phyloP scores from a whole-genome alignment of 768 basidiomycete genomes.

The Chalciporus pseudorubinellus region DNA sequence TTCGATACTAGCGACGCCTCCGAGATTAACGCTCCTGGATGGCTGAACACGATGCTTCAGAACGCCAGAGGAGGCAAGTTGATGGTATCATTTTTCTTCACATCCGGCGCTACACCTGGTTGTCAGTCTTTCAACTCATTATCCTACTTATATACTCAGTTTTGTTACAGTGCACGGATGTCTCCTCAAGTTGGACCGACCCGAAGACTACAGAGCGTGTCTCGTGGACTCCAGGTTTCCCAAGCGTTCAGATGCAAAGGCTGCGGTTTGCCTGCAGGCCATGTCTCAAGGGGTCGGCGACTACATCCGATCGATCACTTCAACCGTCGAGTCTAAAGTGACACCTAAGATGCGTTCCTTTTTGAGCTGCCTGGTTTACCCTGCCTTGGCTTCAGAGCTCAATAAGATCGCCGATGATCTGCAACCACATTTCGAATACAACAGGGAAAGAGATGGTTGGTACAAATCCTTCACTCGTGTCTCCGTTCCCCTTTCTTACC shows the following conservation, averaged over 20 bases:
- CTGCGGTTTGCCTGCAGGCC: slow-evolving; percentile 62
- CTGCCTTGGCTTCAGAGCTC: slow-evolving; percentile 45
- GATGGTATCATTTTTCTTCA: slow-evolving; percentile 43
- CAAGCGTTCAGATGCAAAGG: slow-evolving; percentile 65
- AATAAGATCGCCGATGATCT: slow-evolving; percentile 39
- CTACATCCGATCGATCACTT: slow-evolving; percentile 48
- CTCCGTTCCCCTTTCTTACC: background rate
- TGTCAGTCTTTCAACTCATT: slow-evolving; percentile 37
- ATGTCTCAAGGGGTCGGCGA: slow-evolving; percentile 60
- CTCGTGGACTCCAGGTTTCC: slow-evolving; percentile 62
- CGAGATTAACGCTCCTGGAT: slow-evolving; percentile 54
- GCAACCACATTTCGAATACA: slow-evolving; percentile 40
- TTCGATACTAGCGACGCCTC: slow-evolving; percentile 44
- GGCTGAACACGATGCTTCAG: slow-evolving; percentile 52
- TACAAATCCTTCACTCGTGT: background rate
- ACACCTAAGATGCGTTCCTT: slow-evolving; percentile 44
- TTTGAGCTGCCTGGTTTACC: slow-evolving; percentile 44
- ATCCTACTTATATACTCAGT: slow-evolving; percentile 4
- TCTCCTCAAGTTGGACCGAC: slow-evolving; percentile 56
- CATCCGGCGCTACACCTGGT: slow-evolving; percentile 39
- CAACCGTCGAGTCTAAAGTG: slow-evolving; percentile 44
- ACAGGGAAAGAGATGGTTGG: slow-evolving; percentile 52
- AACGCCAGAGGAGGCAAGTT: slow-evolving; percentile 50
- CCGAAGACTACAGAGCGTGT: slow-evolving; percentile 51
- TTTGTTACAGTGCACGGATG: slow-evolving; percentile 53